Base-by-base conservation (phyloP, 441 rosid genomes). In the Corymbia calophylla region DNA sequence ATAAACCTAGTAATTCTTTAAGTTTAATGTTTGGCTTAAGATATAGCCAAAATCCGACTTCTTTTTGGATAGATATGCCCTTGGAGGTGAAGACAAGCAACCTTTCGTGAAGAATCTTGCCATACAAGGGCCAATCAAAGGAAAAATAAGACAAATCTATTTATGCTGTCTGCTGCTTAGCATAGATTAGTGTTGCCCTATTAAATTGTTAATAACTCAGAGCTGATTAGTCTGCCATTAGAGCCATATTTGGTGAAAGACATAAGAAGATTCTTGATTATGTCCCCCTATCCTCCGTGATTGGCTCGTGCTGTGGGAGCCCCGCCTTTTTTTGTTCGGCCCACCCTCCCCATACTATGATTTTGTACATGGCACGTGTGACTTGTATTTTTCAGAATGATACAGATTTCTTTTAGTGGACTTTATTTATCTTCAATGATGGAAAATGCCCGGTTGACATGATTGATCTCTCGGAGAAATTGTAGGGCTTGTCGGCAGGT, bases 401-500 rank as follows among this genome's bases (percentile, higher is more conserved):
- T 62, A 80, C 87, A 29, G n/a, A 55, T 86, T 53, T 88, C 21
- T 87, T 87, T 44, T 25, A 49, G 35, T 87, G 81, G 54, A 82
- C 87, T 55, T 87, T 68, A 29, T 66, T 87, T 81, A 66, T 88
- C 27, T 81, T 81, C 53, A 84, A 77, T 88, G 91, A 88, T 89
- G 88, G 85, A 90, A 91, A 92, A 86, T 80, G 87, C 11, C 35
- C 49, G 25, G 84, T 88, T 62, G 48, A 89, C 64, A 91, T 88
- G 73, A 89, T 91, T 81, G 92, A 87, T 32, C 49, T 6, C 62
- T 53, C 27, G 82, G 49, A 53, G 89, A 80, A 88, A 85, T 48
- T 88, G 86, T 90, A 90, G 90, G 91, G 92, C 85, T 92, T 91
- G 95, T 93, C 95, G 95, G 94, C 90, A 90, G 89, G 91, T 5